Evolutionary conservation across 306 rosid species (phyloP).

Genomic region (Parietaria judaica): DNA sequence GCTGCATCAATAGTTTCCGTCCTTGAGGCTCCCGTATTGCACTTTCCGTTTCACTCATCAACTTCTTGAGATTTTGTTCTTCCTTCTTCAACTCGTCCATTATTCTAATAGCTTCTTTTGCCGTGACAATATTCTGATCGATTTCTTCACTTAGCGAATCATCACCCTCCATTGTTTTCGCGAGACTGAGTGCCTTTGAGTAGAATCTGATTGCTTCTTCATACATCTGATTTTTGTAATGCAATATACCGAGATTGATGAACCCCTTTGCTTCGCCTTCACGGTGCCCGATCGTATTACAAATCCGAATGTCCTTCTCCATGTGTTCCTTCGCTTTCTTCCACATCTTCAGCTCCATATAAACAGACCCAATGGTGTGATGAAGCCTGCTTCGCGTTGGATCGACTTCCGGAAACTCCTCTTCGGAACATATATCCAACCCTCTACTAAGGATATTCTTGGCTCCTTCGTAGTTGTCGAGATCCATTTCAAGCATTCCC

Average conservation of each 20-base stretch:
- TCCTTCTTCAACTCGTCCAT: conserved; percentile 52
- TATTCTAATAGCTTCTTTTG: conserved; percentile 38
- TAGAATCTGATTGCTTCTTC: conserved; percentile 57
- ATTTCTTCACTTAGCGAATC: conserved; percentile 56
- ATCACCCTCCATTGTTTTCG: conserved; percentile 71
- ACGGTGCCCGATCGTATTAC: conserved; percentile 61
- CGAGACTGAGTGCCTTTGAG: conserved; percentile 48
- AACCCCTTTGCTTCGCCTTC: conserved; percentile 95
- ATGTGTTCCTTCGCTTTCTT: conserved; percentile 51
- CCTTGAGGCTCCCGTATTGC: conserved; percentile 60
- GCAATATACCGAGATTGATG: conserved; percentile 68
- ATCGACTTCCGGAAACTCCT: conserved; percentile 57
- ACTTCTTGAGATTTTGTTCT: conserved; percentile 71
- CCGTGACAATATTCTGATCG: conserved; percentile 48
- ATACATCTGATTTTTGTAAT: conserved; percentile 64
- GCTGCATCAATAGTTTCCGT: conserved; percentile 52
- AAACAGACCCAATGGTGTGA: conserved; percentile 84
- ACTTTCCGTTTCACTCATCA: conserved; percentile 40
- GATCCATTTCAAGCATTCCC: conserved; percentile 86
- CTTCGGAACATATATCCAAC: conserved; percentile 64
- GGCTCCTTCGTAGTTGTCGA: conserved; percentile 70
- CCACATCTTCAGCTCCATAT: conserved; percentile 71
- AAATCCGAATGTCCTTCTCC: conserved; percentile 55
- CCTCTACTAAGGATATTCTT: conserved; percentile 40
- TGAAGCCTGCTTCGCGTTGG: conserved; percentile 80